phyloP scores from a whole-genome alignment of 1,284 basidiomycete species.

The Ceratobasidium sp. region DNA sequence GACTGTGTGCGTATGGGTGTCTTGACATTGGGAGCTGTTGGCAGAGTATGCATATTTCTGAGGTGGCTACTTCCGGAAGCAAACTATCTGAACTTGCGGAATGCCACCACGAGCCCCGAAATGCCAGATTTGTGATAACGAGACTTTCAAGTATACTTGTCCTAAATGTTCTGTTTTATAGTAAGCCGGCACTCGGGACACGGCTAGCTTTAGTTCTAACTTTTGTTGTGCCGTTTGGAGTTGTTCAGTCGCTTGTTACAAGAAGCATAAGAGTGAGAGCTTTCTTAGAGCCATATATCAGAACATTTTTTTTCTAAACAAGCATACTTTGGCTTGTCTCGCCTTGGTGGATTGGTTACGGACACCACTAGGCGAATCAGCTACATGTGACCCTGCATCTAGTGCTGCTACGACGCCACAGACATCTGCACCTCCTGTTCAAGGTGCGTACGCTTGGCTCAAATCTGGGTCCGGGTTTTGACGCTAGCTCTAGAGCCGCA shows the following conservation, averaged over 20 bases:
- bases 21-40: neutral
- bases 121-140: slow-evolving; percentile 41
- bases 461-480: neutral
- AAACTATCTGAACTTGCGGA: slow-evolving; percentile 1
- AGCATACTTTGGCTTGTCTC: neutral
- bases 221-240: slow-evolving; percentile 19
- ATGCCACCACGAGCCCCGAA: slow-evolving; percentile 33
- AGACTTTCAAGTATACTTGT: slow-evolving; percentile 42
- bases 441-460: neutral
- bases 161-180: slow-evolving; percentile 40
- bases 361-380: neutral
- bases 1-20: neutral
- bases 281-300: neutral
- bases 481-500: neutral
- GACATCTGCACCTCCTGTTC: neutral
- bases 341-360: too few species aligned
- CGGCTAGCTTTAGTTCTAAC: too few species aligned
- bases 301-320: neutral
- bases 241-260: slow-evolving; percentile 42
- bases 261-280: slow-evolving; percentile 41
- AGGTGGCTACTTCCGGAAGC: slow-evolving; percentile 20
- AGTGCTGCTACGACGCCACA: neutral
- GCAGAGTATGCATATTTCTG: neutral
- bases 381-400: neutral
- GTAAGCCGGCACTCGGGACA: slow-evolving; percentile 7